phyloP scores from a whole-genome alignment of 169 alveolate species.

The Perkinsus olseni region DNA sequence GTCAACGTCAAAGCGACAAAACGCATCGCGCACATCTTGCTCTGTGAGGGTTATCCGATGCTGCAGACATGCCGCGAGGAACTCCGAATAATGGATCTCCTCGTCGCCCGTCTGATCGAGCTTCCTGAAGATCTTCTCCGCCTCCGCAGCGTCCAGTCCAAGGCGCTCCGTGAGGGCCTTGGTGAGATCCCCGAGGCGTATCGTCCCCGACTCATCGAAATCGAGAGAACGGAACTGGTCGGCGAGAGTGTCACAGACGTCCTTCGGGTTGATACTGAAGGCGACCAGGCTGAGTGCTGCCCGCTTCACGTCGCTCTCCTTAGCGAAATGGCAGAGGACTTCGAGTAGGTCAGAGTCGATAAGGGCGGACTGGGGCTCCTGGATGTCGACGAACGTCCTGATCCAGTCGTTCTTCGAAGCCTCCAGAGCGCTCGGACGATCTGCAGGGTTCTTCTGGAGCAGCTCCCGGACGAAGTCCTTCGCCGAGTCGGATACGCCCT shows the following conservation, averaged over 20 bases:
- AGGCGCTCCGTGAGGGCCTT: background rate
- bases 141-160: background rate
- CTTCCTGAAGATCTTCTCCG: background rate
- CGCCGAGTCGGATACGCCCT: conserved; percentile 44
- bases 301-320: background rate
- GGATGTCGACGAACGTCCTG: conserved; percentile 12
- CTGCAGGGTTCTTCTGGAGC: conserved; percentile 48
- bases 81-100: conserved; percentile 16
- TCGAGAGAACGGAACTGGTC: conserved; percentile 13
- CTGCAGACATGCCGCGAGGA: conserved; percentile 20
- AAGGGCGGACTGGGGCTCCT: background rate
- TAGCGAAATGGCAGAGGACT: background rate
- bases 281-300: conserved; percentile 3
- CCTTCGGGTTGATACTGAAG: background rate
- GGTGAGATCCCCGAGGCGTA: conserved; percentile 8
- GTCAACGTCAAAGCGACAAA: conserved; percentile 9
- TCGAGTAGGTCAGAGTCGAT: background rate
- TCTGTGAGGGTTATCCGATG: conserved; percentile 7
- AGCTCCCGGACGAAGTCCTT: conserved; percentile 44
- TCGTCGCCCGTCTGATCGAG: background rate
- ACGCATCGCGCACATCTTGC: conserved; percentile 17
- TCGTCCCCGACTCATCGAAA: conserved; percentile 32
- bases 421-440: conserved; percentile 52
- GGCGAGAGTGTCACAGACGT: conserved; percentile 10
- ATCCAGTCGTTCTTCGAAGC: conserved; percentile 66